Evolutionary conservation across 2,329 filamentous ascomycete species (phyloP).

Genomic region (Exophiala viscosa): DNA sequence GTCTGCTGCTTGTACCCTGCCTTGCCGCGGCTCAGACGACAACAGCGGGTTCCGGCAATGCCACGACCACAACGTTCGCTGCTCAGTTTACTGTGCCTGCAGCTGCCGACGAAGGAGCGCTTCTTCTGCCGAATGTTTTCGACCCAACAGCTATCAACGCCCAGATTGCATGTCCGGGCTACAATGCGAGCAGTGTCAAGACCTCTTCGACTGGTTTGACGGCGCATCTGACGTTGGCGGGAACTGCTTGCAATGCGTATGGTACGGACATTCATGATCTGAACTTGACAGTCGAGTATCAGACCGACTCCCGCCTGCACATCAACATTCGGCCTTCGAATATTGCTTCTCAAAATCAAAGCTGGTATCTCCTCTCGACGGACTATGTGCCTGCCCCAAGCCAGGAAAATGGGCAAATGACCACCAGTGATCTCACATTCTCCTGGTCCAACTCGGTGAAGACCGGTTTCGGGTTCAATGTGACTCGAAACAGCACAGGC

Average conservation of each 20-base stretch:
- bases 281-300: constrained; percentile 64
- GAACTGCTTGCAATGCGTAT: constrained; percentile 65
- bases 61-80: constrained; percentile 8
- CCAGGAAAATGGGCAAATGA: constrained; percentile 37
- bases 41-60: constrained; percentile 7
- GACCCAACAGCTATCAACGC: constrained; percentile 62
- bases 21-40: constrained; percentile 17
- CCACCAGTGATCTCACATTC: constrained; percentile 47
- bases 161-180: constrained; percentile 61
- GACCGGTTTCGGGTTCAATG: constrained; percentile 55
- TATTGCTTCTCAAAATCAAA: constrained; percentile 58
- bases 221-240: constrained; percentile 52
- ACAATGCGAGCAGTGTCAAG: constrained; percentile 51
- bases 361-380: constrained; percentile 65
- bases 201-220: constrained; percentile 47
- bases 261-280: constrained; percentile 69
- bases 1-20: constrained; percentile 11
- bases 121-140: constrained; percentile 59
- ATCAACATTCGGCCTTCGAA: constrained; percentile 67
- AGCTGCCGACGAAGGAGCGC: constrained; percentile 44
- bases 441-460: constrained; percentile 50
- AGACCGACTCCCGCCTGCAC: constrained; percentile 62
- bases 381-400: constrained; percentile 58
- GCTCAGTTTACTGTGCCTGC: constrained; percentile 47
- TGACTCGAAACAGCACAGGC: constrained; percentile 55